Base-by-base conservation (phyloP, 2,329 filamentous ascomycete genomes). In the Pyrenochaeta sp. region DNA sequence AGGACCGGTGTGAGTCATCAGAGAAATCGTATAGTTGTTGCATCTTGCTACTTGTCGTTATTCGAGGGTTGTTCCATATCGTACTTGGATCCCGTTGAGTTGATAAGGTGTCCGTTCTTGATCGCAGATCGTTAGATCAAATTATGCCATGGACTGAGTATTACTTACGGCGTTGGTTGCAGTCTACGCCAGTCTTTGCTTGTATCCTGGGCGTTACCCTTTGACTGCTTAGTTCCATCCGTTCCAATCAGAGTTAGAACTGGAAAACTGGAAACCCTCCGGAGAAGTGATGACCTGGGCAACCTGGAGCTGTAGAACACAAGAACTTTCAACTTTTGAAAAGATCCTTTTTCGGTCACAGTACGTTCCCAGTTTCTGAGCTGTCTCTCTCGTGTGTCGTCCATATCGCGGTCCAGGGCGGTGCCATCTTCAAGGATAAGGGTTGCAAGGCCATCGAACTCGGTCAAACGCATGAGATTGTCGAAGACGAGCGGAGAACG, bases 331-430 rank as follows among this genome's bases (percentile, higher is more conserved):
- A 65, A 40, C 21, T 48, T 51, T 8, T 27, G 35, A 14, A 66
- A 54, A 11, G 56, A 44, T n/a, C 30, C 22, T 21, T 44, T 61
- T 32, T 61, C 49, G 9, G 21, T 11, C 6, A 53, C 55, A 17
- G 51, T 53, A n/a, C 56, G 53, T 7, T 45, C 47, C 58, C 61
- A 66, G 27, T 47, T 35, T 13, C 44, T 41, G 19, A 64, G 48
- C 21, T 39, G 17, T 21, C n/a, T 45, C 37, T 10, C 14, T 20
- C 7, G 3, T 13, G 7, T 14, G 19, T 9, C 14, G 6, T 28
- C 9, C 9, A 27, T 13, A 27, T 27, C 24, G 4, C 11, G 14
- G 9, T 27, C 24, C 7, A 13, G 19, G n/a, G 9, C 10, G 13
- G 4, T 22, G 19, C 10, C 15, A 13, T 53, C 50, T 26, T 56